phyloP scores from a whole-genome alignment of 305 asterid species.

The Euphrasia arctica region DNA sequence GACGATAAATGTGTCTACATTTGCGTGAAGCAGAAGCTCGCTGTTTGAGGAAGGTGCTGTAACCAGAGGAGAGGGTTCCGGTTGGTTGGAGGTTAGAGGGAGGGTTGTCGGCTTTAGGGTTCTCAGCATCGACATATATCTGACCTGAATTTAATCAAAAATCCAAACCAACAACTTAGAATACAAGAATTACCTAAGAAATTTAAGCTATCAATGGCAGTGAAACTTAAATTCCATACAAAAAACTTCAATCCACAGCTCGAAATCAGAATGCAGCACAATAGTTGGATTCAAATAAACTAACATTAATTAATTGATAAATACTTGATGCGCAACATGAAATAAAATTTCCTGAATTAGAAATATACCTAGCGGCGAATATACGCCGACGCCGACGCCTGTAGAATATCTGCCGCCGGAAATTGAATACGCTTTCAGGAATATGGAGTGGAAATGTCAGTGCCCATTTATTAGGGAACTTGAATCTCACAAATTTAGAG shows the following conservation, averaged over 20 bases:
- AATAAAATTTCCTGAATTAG: not conserved
- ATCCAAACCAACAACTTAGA: not conserved
- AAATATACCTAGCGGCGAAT: constrained; percentile 15
- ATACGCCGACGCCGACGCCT: not conserved
- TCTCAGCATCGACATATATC: constrained; percentile 77
- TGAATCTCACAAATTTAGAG: too few species aligned
- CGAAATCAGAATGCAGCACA: too few species aligned
- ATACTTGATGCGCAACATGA: too few species aligned
- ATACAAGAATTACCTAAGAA: too few species aligned
- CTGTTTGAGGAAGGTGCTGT: constrained; percentile 46
- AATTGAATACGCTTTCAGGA: not conserved
- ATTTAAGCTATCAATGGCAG: not conserved
- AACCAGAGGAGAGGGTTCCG: constrained; percentile 43
- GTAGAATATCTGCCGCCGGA: not conserved
- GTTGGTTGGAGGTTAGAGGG: constrained; percentile 28
- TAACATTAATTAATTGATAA: too few species aligned
- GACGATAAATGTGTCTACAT: constrained; percentile 87
- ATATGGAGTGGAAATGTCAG: not conserved
- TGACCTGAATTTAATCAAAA: constrained; percentile 26
- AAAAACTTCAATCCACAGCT: constrained; percentile 5
- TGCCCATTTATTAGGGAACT: not conserved
- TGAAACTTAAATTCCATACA: constrained; percentile 1
- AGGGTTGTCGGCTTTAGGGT: constrained; percentile 41
- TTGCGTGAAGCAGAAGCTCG: constrained; percentile 58
- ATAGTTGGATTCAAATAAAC: too few species aligned